Conservation (phyloP, 2,329 filamentous ascomycete genomes). For the Cercospora zeae-maydis region DNA sequence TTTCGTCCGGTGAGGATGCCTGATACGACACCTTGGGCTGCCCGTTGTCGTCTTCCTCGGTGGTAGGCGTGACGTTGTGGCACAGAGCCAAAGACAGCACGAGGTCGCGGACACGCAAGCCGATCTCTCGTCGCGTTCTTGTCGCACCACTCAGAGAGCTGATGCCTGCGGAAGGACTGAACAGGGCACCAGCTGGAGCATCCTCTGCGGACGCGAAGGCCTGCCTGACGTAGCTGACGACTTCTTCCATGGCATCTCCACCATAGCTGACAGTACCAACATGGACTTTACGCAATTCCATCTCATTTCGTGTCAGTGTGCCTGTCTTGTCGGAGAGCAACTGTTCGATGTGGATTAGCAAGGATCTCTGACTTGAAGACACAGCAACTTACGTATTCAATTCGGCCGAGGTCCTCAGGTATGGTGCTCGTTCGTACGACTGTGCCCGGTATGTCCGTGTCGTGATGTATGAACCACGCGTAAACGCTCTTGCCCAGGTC, state of each 20-base stretch:
- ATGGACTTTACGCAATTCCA: constrained; percentile 94
- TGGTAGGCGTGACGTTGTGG: constrained; percentile 93
- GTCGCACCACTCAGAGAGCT: constrained; percentile 56
- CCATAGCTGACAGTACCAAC: constrained; percentile 97
- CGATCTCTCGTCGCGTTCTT: constrained; percentile 86
- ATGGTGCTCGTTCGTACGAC: constrained; percentile 97
- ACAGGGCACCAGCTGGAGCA: constrained; percentile 45
- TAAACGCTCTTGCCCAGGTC: constrained; percentile 97
- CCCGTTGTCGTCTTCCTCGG: constrained; percentile 72
- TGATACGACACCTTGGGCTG: constrained; percentile 80
- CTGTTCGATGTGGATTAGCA: too few relatives aligned
- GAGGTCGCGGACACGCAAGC: constrained; percentile 85
- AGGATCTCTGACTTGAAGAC: too few relatives aligned
- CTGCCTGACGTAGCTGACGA: constrained; percentile 78
- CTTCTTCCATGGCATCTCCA: constrained; percentile 98
- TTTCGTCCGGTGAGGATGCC: constrained; percentile 95
- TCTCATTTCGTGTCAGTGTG: constrained; percentile 85
- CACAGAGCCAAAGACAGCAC: constrained; percentile 89
- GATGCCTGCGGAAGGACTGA: constrained; percentile 71
- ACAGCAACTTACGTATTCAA: constrained; percentile 63
- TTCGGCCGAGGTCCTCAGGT: constrained; percentile 89
- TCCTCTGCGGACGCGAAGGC: constrained; percentile 60
- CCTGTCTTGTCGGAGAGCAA: constrained; percentile 95
- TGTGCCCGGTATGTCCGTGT: constrained; percentile 83
- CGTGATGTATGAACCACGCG: constrained; percentile 89